phyloP scores from a whole-genome alignment of 768 basidiomycete species.

The Boletus coccyginus region DNA sequence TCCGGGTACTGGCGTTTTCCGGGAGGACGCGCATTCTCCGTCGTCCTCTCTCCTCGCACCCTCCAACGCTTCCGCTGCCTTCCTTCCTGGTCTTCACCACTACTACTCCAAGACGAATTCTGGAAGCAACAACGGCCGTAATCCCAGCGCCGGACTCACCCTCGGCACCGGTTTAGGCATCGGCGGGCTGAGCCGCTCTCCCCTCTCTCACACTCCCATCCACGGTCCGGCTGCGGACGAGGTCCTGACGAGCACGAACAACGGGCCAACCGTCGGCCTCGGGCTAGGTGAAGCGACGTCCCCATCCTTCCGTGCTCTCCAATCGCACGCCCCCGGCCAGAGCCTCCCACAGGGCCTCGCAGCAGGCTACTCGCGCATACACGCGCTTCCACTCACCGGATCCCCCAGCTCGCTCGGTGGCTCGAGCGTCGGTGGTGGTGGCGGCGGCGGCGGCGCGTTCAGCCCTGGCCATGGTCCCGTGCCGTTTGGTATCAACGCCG shows the following conservation, averaged over 20 bases:
- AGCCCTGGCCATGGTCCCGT: constrained; percentile 31
- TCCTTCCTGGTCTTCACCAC: constrained; percentile 69
- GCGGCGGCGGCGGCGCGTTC: constrained; percentile 22
- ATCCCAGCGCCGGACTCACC: constrained; percentile 18
- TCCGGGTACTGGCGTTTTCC: constrained; percentile 23
- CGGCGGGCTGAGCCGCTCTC: constrained; percentile 29
- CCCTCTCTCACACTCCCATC: constrained; percentile 27
- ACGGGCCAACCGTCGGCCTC: constrained; percentile 12
- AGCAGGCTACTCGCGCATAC: constrained; percentile 86
- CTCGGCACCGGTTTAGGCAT: constrained; percentile 22
- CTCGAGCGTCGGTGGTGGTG: constrained; percentile 22
- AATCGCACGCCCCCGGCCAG: constrained; percentile 87
- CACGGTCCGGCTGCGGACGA: constrained; percentile 29
- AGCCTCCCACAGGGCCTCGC: constrained; percentile 90
- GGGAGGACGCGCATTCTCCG: constrained; percentile 36
- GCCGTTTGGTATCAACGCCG: constrained; percentile 31
- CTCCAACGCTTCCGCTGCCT: constrained; percentile 80
- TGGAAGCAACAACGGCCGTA: constrained; percentile 27
- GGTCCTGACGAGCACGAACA: constrained; percentile 14
- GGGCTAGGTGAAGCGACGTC: constrained; percentile 42
- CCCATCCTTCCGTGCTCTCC: constrained; percentile 75
- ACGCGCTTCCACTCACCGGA: constrained; percentile 54
- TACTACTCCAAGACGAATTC: constrained; percentile 57
- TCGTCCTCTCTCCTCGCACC: constrained; percentile 46
- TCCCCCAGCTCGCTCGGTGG: constrained; percentile 35